Percentiles rank a stretch among this genome's conserved stretches.
Conservation (phyloP, 176 grass and related monocot genomes). For the Avena eriantha region DNA sequence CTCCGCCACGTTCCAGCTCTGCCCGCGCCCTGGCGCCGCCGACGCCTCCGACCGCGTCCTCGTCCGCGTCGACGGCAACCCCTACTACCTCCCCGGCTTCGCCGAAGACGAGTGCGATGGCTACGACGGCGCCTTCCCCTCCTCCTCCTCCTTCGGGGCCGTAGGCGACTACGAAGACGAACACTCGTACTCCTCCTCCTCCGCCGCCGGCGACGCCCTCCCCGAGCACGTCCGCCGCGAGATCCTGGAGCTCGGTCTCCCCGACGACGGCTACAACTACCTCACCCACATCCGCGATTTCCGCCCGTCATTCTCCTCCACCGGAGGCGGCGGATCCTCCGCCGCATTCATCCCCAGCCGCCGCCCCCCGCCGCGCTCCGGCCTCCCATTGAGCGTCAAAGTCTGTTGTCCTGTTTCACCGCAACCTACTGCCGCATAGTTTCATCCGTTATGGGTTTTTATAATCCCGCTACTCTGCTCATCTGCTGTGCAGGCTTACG, state of each 20-base stretch:
- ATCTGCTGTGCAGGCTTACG: conserved; percentile 58
- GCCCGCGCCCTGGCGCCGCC: conserved; percentile 67
- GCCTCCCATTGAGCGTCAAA: conserved; percentile 68
- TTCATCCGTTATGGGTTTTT: not conserved
- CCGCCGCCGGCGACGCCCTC: not conserved
- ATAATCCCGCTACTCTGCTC: not conserved
- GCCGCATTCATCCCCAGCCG: conserved; percentile 64
- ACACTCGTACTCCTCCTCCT: conserved; percentile 23
- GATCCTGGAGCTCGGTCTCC: conserved; percentile 83
- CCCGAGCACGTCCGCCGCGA: conserved; percentile 59
- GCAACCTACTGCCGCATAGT: not conserved
- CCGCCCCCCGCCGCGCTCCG: conserved; percentile 48
- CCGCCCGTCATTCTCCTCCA: conserved; percentile 54
- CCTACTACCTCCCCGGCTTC: conserved; percentile 65
- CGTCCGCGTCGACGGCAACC: conserved; percentile 79
- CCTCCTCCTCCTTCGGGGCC: conserved; percentile 17
- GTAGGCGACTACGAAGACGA: conserved; percentile 29
- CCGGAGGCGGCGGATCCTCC: conserved; percentile 59
- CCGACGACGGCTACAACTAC: conserved; percentile 94
- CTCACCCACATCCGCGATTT: conserved; percentile 77
- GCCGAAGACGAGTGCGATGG: conserved; percentile 36
- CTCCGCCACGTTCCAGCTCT: conserved; percentile 82
- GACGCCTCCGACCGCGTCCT: conserved; percentile 72
- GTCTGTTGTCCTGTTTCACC: conserved; percentile 24
- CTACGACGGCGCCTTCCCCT: not conserved